These are phyloP conservation scores for Podosphaera fusca DNA, from an alignment of 2,329 filamentous ascomycete species.

Conservation along the genomic window DNA sequence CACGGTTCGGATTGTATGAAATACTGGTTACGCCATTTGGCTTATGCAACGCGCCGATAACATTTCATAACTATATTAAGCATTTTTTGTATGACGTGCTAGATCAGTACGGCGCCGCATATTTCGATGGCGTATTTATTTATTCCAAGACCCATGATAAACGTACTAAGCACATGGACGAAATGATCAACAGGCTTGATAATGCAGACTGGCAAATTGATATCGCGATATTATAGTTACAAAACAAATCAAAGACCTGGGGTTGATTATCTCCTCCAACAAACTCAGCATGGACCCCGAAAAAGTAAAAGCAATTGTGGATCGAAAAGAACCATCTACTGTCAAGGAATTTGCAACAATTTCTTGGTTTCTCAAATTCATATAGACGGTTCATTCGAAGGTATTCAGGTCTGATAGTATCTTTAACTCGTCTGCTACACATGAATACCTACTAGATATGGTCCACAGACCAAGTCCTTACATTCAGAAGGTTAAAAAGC, in stretches of 20 bases:
- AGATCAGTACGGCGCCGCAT: background rate
- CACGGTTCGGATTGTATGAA: background rate
- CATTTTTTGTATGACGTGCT: background rate
- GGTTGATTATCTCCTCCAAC: background rate
- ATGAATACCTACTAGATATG: background rate
- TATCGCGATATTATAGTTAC: conserved; percentile 2
- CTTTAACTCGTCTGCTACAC: background rate
- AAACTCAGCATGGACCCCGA: background rate
- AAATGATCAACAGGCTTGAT: background rate
- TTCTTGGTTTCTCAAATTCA: background rate
- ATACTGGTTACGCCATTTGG: background rate
- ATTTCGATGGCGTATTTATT: background rate
- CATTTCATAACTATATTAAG: background rate
- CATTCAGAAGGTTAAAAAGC: background rate
- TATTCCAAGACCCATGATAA: background rate
- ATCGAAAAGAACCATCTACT: background rate
- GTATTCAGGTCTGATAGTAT: background rate
- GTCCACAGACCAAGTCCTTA: background rate
- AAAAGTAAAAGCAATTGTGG: background rate
- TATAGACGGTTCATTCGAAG: background rate
- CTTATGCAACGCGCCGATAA: background rate
- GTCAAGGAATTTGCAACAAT: background rate
- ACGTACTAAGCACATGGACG: background rate
- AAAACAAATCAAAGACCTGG: conserved; percentile 1
- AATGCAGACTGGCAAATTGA: background rate